Evolutionary conservation across 2,329 filamentous ascomycete genomes (phyloP), one percentile per base, ranked within the genome.

Genomic region (Blumeria hordei): DNA sequence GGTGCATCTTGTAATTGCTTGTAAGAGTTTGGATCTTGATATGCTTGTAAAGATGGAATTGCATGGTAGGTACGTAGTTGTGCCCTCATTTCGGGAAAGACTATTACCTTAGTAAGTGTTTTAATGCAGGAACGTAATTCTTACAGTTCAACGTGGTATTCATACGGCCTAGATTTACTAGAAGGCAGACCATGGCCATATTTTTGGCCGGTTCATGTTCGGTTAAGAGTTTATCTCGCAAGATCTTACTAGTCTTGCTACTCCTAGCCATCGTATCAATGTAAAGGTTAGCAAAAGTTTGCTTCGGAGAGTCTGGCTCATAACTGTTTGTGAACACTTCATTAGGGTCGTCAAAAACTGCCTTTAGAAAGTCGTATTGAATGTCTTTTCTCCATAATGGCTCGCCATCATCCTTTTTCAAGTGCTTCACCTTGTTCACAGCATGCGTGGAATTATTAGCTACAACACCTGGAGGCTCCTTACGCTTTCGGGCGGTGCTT

Each of bases 1-100:
- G 92, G 92, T 1, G 92, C 92, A 70, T 98, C 92, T 68, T 98
- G 92, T 6, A 98, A 74, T 64, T 96, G 92, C 66, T 98, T 98
- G 74, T 98, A 96, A 55, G 90, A 88, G 62, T 92, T 90, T 10
- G 88, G 83, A 63, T 96, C 92, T 69, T 95, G 88, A 60, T 88
- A 85, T 49, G 90, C 90, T 69, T 98, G 92, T 6, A 98, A 74
- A 0, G 88, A 95, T 12, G 92, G 92, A 60, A 98, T 98, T 11
- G 92, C 90, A 67, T 98, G 92, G 70, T 98, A 98, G 37, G 92
- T 98, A 66, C 92, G 83, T 35, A 98, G 74, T 66, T 98, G 92
- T 34, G 92, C 92, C 69, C 92, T 85, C 92, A 98, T 98, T 68
- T 98, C 92, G 21, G 92, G 92, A 67, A 98, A 98, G 73, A 98